Evolutionary conservation across 345 rosid species (phyloP), one percentile per base, ranked within the genome.

Genomic region (Streptanthus diversifolius): DNA sequence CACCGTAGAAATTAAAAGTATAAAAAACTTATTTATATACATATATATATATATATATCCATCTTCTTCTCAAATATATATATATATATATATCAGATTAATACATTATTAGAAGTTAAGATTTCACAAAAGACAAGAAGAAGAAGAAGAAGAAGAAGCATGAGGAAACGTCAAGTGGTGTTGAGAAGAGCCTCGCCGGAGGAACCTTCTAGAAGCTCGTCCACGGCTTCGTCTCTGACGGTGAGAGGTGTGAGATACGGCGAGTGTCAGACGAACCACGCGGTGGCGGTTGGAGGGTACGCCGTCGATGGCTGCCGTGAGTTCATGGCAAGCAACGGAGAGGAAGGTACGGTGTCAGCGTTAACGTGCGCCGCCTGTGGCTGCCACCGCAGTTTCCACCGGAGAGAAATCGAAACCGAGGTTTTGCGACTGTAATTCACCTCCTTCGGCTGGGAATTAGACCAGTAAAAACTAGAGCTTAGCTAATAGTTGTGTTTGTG

Each of bases 281-380:
- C 77, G 0, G 82, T 79, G 3, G 76, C 72, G 0, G 70, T 79
- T 1, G 82, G 82, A 63, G 79, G 82, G 7, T 79, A 79, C 57
- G 76, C 82, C 1, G 82, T 79, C 0, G 82, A 79, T 8, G 79
- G 82, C 8, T 79, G 82, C 37, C 79, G 79, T n/a, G 82, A 79
- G 68, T 79, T 79, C 40, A 56, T 78, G 81, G 78, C 71, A 33
- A 78, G 77, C 62, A 65, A 55, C 3, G 59, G 64, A 3, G 80
- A 77, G 55, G 81, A 66, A 66, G 81, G 81, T 62, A 67, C 81
- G 1, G 45, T 60, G 25, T 70, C 69, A 24, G 74, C 81, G 8
- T 82, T 89, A 37, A 75, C 85, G 6, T 89, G 92, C 59, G 95
- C 91, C 11, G 95, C 95, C 14, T 89, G 95, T 66, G 91, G 90